phyloP scores from a whole-genome alignment of 257 asterid species.

The Solanum virginianum region DNA sequence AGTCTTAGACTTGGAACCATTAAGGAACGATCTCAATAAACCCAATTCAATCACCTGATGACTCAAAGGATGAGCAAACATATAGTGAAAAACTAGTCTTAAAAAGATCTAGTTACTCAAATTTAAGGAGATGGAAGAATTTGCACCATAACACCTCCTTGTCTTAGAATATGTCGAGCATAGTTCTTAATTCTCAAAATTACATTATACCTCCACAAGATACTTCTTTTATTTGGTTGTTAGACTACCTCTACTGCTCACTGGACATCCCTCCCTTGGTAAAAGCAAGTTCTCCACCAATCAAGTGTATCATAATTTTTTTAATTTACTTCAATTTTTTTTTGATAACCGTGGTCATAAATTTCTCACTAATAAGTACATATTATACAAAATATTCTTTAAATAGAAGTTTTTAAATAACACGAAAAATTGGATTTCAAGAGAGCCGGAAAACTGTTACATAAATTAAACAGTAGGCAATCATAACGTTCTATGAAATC shows the following conservation, averaged over 20 bases:
- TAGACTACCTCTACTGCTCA: background rate
- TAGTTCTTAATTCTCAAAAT: background rate
- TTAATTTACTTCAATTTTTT: background rate
- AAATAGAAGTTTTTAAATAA: background rate
- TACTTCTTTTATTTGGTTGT: background rate
- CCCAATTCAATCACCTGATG: background rate
- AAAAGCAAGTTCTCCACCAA: background rate
- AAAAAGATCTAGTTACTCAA: background rate
- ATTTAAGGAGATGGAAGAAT: background rate
- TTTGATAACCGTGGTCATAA: background rate
- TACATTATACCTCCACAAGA: background rate
- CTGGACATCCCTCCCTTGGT: background rate
- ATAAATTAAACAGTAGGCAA: background rate
- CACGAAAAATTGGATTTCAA: background rate
- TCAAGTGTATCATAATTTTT: background rate
- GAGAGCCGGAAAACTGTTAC: background rate
- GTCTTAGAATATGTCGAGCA: background rate
- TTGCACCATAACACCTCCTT: background rate
- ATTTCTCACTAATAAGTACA: background rate
- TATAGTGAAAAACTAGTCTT: background rate
- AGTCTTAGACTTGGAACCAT: background rate
- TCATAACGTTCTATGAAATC: background rate
- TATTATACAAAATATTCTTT: background rate
- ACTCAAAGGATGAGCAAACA: background rate
- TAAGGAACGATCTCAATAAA: background rate